phyloP scores from a whole-genome alignment of 129 eudicot genomes.

The carrot (Daucus carota) region DNA sequence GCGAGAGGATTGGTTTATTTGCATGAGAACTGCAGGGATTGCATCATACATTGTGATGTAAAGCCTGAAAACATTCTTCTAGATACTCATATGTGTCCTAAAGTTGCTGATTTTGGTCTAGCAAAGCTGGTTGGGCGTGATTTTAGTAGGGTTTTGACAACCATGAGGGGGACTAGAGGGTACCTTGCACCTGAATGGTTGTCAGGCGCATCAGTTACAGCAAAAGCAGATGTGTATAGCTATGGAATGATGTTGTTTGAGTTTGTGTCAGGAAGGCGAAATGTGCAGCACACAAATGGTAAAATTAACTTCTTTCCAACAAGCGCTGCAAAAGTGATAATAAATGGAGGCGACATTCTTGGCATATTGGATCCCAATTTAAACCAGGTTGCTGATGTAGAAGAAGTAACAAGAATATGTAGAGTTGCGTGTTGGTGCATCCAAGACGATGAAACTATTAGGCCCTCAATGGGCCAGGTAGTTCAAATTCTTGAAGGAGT shows the following conservation, averaged over 20 bases:
- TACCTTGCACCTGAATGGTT: constrained; percentile 83
- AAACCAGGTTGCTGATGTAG: constrained; percentile 40
- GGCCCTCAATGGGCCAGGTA: constrained; percentile 63
- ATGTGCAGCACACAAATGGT: constrained; percentile 29
- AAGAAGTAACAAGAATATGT: constrained; percentile 45
- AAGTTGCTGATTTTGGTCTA: constrained; percentile 70
- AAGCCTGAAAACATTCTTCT: constrained; percentile 76
- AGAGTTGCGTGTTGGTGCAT: constrained; percentile 83
- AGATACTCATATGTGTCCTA: constrained; percentile 43
- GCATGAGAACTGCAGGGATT: constrained; percentile 68
- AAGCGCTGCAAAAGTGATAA: constrained; percentile 32
- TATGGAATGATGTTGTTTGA: constrained; percentile 78
- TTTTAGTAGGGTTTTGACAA: constrained; percentile 62
- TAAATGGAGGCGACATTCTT: constrained; percentile 57
- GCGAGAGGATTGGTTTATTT: constrained; percentile 68
- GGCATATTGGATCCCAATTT: constrained; percentile 47
- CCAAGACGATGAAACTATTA: constrained; percentile 54
- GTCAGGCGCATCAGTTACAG: constrained; percentile 50
- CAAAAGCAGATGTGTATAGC: constrained; percentile 78
- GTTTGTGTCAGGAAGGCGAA: constrained; percentile 52
- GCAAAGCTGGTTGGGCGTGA: constrained; percentile 79
- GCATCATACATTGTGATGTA: constrained; percentile 69
- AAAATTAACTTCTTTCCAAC: constrained; percentile 46
- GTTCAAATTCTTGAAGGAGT: constrained; percentile 72
- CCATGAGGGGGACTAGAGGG: constrained; percentile 60